Evolutionary conservation across 164 flowering plant species (phyloP), one percentile per base, ranked within the genome.

Genomic region (Liriodendron chinense): DNA sequence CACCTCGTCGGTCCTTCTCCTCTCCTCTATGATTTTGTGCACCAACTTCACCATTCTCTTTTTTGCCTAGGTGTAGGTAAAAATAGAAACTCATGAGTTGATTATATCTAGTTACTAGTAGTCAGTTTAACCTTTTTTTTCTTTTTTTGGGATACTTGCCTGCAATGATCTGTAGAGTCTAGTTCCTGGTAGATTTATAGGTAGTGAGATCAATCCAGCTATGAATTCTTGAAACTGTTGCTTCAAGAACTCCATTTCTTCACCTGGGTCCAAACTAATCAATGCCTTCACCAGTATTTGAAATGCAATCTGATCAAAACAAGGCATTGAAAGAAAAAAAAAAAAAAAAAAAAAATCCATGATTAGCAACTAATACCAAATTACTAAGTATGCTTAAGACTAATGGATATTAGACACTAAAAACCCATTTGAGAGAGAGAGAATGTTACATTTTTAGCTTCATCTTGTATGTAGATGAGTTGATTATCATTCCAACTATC

Each of bases 211-310:
- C 71, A 96, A 90, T 23, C 98, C 99, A 0, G 89, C 83, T 64
- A 91, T 92, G 79, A 96, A 94, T 77, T 90, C 89, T 79, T 88
- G 91, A 79, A 94, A 96, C 47, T 92, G 86, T 81, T 86, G 81
- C 84, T 85, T 90, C 22, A 96, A 80, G 43, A 85, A 80, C 72
- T 94, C 89, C 95, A 96, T 85, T 53, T 89, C 92, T 72, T 82
- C 80, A 48, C 98, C 97, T 47, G 93, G 93, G 79, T 90, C 91
- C 79, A 94, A 79, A 69, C 92, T 89, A 75, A 96, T 90, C 90
- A 96, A 82, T 78, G 90, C 93, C 80, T 94, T 94, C 72, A 88
- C 98, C 14, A 96, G 87, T 9, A 94, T 91, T 84, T 91, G 90
- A 80, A 96, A 96, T 53, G 97, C 90, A 84, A 94, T 91, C 99